These are phyloP conservation scores for Fusarium agapanthi DNA, from an alignment of 2,329 filamentous ascomycete species.

Conservation along the genomic window DNA sequence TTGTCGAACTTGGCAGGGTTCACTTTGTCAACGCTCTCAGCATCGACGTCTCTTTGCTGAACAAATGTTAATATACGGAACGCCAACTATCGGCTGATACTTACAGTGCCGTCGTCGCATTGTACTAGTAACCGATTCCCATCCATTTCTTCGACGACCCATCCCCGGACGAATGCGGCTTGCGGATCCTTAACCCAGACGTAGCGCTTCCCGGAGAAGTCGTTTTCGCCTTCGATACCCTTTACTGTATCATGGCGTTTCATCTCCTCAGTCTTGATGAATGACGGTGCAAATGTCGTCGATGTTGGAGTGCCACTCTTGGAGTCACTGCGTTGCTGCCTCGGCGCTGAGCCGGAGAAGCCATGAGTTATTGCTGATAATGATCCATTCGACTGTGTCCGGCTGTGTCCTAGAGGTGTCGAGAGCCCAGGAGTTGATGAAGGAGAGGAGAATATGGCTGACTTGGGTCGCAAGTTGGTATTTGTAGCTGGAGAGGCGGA, in stretches of 20 bases:
- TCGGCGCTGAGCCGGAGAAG: conserved; percentile 11
- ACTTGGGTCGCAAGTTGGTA: conserved; percentile 72
- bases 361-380: conserved; percentile 44
- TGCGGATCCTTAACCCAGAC: conserved; percentile 94
- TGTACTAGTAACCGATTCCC: conserved; percentile 81
- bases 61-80: conserved; percentile 23
- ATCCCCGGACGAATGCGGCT: conserved; percentile 89
- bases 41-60: conserved; percentile 85
- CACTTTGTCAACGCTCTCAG: conserved; percentile 95
- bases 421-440: conserved; percentile 52
- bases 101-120: conserved; percentile 89
- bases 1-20: conserved; percentile 99
- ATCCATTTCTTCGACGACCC: conserved; percentile 84
- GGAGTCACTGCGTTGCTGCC: conserved; percentile 66
- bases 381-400: conserved; percentile 73
- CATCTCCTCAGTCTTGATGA: conserved; percentile 89
- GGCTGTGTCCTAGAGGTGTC: conserved; percentile 64
- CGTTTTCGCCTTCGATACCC: conserved; percentile 95
- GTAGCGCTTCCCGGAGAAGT: conserved; percentile 98
- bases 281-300: conserved; percentile 92
- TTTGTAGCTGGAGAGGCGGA: conserved; percentile 71
- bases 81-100: conserved; percentile 43
- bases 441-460: conserved; percentile 74
- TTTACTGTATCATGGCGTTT: conserved; percentile 65
- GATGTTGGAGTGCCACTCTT: conserved; percentile 70